Conservation (phyloP, 2,329 filamentous ascomycete genomes). For the Beauveria brongniartii region DNA sequence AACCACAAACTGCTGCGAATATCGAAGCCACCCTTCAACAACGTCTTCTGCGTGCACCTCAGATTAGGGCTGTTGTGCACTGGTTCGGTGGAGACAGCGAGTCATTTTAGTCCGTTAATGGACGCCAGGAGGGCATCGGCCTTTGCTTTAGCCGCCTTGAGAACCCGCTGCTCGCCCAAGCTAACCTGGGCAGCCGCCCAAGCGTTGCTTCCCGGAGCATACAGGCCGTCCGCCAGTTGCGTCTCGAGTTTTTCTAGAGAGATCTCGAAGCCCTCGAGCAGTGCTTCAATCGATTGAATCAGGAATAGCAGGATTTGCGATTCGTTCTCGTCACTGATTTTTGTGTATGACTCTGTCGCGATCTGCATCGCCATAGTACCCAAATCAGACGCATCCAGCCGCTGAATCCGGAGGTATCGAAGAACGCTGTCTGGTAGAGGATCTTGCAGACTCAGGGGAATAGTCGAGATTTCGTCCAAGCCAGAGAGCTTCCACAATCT, state of each 20-base stretch:
- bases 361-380: slow-evolving; percentile 18
- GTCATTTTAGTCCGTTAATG: no score
- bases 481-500: slow-evolving; percentile 27
- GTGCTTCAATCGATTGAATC: slow-evolving; percentile 22
- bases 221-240: slow-evolving; percentile 22
- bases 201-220: slow-evolving; percentile 24
- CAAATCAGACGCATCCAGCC: slow-evolving; percentile 22
- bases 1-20: no score
- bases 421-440: slow-evolving; percentile 26
- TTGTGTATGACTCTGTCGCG: slow-evolving; percentile 17
- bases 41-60: no score
- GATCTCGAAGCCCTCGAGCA: slow-evolving; percentile 24
- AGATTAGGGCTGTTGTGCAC: no score
- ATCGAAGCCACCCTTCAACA: no score
- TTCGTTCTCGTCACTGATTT: slow-evolving; percentile 25
- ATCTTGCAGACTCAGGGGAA: slow-evolving; percentile 25
- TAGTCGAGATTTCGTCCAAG: slow-evolving; percentile 23
- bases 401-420: slow-evolving; percentile 29
- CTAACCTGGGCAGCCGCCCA: slow-evolving; percentile 27
- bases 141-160: slow-evolving; percentile 24
- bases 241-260: slow-evolving; percentile 24
- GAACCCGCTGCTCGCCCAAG: slow-evolving; percentile 22
- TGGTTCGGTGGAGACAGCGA: slow-evolving; percentile 3
- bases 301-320: slow-evolving; percentile 23
- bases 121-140: slow-evolving; percentile 14